Evolutionary conservation across 1,139 yeast species (phyloP), one percentile per base, ranked within the genome.

Genomic region (Yarrowia galli): DNA sequence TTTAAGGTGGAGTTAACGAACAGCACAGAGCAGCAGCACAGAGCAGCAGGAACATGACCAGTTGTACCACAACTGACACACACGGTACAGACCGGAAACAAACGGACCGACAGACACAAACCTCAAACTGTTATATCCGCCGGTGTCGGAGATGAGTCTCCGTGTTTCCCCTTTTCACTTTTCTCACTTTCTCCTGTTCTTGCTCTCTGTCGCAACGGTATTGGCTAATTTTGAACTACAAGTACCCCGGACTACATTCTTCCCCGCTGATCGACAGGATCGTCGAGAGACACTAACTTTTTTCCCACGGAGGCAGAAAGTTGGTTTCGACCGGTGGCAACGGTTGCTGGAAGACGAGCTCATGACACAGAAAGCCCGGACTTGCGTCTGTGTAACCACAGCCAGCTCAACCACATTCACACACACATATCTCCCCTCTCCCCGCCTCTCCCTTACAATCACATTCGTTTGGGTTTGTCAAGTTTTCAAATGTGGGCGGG

Each of bases 231-330:
- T n/a, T n/a, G n/a, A 28, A 28, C 32, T 28, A 23, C 38, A 22
- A 22, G 20, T 38, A 36, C 60, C 60, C 60, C 60, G 60, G 60
- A 53, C 43, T 36, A 22, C 43, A 36, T 53, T 53, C 45, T 53
- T 35, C 60, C 60, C 60, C 60, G 60, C 60, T 53, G 60, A 53
- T 53, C 60, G 60, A 38, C 60, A 53, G 16, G 60, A 53, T 53
- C 60, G 60, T 23, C 60, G 32, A 53, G 32, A 36, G 60, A 53
- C 13, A 49, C 40, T 12, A 53, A n/a, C 60, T 35, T 51, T 51
- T 51, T 13, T 16, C 15, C 12, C 43, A n/a, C 20, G 20, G 20
- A n/a, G 42, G 18, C 16, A 10, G 18, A n/a, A n/a, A n/a, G n/a
- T 3, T 36, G 20, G 16, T 16, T 16, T 23, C 6, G n/a, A 15